Evolutionary conservation across 768 basidiomycete genomes (phyloP), one percentile per base, ranked within the genome.

Genomic region (Mycena indigotica): DNA sequence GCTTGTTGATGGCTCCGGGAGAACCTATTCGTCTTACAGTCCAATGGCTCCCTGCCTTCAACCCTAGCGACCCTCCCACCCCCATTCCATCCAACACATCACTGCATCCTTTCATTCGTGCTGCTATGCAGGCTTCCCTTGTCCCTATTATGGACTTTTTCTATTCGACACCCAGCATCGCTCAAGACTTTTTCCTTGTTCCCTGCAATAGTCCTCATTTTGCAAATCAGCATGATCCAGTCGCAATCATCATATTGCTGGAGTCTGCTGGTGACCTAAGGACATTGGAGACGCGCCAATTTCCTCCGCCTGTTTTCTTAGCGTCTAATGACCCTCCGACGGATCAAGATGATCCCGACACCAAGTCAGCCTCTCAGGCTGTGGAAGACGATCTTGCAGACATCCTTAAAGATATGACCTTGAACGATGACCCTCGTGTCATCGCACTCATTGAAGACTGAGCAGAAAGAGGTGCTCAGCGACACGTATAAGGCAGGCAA

Each of bases 131-230:
- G 38, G 75, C 82, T 41, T 88, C 87, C 5, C 71, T 88, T 1
- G 64, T 72, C 6, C 77, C 82, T 0, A 67, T 71, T 12, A 75
- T 81, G 57, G 71, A 79, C 1, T 83, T 79, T 53, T 82, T 84
- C 60, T 92, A 91, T 64, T 72, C 77, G 15, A 83, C 86, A 0
- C 66, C 72, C 8, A 81, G 84, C 1, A 73, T 83, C 0, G 79
- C 86, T 6, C 91, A 94, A 66, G 93, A 97, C 66, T 93, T 89
- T 69, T 70, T 89, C 19, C 79, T 94, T 19, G 67, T 93, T n/a
- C 88, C 93, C 1, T 79, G 81, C 46, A 73, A 77, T 8, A 87
- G 68, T 51, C 91, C 91, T 3, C 88, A 93, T 70, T 89, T 87
- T 68, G 72, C 76, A 35, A 82, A 86, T 3, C 72, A 80, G 10